Conservation (phyloP, 768 basidiomycete genomes). For the Steccherinum ochraceum region DNA sequence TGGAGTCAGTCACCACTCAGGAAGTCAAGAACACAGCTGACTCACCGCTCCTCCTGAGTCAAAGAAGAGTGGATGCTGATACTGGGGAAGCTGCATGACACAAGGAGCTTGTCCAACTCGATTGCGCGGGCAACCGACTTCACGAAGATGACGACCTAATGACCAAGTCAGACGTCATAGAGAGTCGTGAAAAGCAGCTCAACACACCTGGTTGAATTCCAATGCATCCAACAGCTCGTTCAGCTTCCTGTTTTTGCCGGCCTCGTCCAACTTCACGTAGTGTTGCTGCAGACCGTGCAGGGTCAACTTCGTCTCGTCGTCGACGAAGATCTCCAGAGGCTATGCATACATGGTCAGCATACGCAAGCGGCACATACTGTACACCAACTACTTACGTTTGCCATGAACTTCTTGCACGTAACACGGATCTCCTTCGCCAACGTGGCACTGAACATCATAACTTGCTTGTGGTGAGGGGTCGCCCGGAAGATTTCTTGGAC, state of each 20-base stretch:
- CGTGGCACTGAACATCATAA: constrained; percentile 99
- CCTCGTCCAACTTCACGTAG: constrained; percentile 95
- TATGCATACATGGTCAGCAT: too few species aligned
- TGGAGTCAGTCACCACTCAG: neutral
- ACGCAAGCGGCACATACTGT: too few species aligned
- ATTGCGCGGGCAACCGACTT: constrained; percentile 97
- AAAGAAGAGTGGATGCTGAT: constrained; percentile 96
- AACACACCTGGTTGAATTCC: constrained; percentile 92
- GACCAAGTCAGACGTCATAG: neutral
- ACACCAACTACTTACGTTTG: constrained; percentile 60
- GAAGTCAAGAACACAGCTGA: constrained; percentile 6
- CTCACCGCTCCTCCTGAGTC: constrained; percentile 92
- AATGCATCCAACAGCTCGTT: constrained; percentile 93
- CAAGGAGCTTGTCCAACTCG: constrained; percentile 91
- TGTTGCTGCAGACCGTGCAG: constrained; percentile 98
- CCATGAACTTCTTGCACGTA: constrained; percentile 99
- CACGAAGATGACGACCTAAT: constrained; percentile 96
- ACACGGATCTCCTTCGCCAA: constrained; percentile 93
- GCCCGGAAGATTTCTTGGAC: constrained; percentile 99
- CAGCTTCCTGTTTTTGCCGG: constrained; percentile 91
- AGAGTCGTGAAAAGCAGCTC: neutral
- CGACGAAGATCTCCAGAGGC: constrained; percentile 99
- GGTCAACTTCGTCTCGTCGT: constrained; percentile 98
- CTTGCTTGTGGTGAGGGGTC: constrained; percentile 99
- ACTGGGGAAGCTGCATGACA: constrained; percentile 97